These are phyloP conservation scores for Quercus phellos DNA, from an alignment of 331 rosid species.

Conservation along the genomic window DNA sequence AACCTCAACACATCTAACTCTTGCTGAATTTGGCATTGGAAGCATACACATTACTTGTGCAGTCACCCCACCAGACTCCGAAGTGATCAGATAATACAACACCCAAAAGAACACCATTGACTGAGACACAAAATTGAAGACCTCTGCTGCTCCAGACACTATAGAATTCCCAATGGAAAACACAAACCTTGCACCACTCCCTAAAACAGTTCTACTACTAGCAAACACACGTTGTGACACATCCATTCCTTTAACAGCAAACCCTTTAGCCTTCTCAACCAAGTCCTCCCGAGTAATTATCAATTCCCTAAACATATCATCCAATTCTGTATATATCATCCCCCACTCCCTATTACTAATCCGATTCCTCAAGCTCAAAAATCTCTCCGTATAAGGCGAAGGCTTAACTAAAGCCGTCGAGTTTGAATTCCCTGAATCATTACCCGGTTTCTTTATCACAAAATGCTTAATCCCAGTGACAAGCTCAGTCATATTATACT, in stretches of 20 bases:
- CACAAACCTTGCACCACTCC: constrained; percentile 57
- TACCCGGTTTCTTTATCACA: constrained; percentile 37
- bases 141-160: constrained; percentile 84
- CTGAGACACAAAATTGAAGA: constrained; percentile 84
- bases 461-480: constrained; percentile 84
- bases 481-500: constrained; percentile 80
- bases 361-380: constrained; percentile 61
- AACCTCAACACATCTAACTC: constrained; percentile 84
- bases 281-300: constrained; percentile 73
- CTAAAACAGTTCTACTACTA: constrained; percentile 63
- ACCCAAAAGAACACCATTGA: constrained; percentile 88
- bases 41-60: constrained; percentile 79
- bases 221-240: constrained; percentile 64
- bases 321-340: constrained; percentile 53
- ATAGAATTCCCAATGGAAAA: constrained; percentile 67
- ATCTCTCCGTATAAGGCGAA: constrained; percentile 57
- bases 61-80: constrained; percentile 96
- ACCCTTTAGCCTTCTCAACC: constrained; percentile 76
- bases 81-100: constrained; percentile 79
- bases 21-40: constrained; percentile 58
- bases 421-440: constrained; percentile 36
- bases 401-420: constrained; percentile 38
- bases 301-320: constrained; percentile 62
- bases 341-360: constrained; percentile 70
- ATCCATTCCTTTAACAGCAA: constrained; percentile 67